These are phyloP conservation scores for Gilbertella persicaria DNA, from an alignment of 371 early-diverging fungal species.

Conservation along the genomic window DNA sequence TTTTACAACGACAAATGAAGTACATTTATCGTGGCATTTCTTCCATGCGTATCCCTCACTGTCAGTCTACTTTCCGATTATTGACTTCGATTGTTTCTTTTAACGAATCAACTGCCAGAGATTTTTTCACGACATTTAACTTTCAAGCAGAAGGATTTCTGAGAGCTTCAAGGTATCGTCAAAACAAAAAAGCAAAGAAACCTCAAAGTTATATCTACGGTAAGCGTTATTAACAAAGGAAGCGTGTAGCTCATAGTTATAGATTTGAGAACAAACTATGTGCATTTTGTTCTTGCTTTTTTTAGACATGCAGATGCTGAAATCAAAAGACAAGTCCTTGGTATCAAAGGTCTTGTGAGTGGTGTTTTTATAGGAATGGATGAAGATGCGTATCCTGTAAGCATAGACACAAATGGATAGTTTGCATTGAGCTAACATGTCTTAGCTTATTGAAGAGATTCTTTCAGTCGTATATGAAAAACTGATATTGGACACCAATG, in stretches of 20 bases:
- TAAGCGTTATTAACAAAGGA: constrained; percentile 3
- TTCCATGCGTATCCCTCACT: constrained; percentile 54
- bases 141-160: constrained; percentile 53
- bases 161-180: constrained; percentile 45
- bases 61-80: constrained; percentile 41
- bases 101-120: constrained; percentile 38
- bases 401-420: background rate
- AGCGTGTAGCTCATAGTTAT: background rate
- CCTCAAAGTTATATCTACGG: constrained; percentile 47
- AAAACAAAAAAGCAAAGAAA: constrained; percentile 41
- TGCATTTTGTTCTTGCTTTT: constrained; percentile 78
- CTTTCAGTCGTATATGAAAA: constrained; percentile 58
- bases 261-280: constrained; percentile 67
- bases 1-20: constrained; percentile 61
- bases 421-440: too few relatives aligned
- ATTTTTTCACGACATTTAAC: constrained; percentile 44
- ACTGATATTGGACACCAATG: constrained; percentile 63
- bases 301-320: constrained; percentile 68
- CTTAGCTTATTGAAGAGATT: constrained; percentile 62
- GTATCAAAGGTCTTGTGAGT: constrained; percentile 68
- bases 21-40: constrained; percentile 89
- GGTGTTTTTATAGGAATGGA: constrained; percentile 65
- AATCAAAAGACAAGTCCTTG: constrained; percentile 69
- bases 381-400: constrained; percentile 67
- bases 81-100: constrained; percentile 43